phyloP scores from a whole-genome alignment of 768 basidiomycete genomes.

The Tylopilus vinaceipallidus region DNA sequence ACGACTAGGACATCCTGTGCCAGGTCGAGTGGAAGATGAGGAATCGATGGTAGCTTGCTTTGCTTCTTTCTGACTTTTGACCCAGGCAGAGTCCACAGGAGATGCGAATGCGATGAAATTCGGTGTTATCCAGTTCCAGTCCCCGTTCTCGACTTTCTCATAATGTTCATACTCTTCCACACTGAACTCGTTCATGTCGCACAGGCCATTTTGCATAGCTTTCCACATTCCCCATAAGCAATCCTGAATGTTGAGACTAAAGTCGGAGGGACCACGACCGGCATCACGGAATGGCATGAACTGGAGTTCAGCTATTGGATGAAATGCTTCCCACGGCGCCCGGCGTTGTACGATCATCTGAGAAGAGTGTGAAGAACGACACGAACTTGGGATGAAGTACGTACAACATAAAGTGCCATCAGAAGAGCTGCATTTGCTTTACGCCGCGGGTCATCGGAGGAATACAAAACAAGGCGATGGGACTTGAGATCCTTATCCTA shows the following conservation, averaged over 20 bases:
- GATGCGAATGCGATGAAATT: conserved; percentile 94
- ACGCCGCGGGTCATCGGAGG: conserved; percentile 76
- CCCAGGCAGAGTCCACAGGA: conserved; percentile 77
- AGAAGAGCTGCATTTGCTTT: conserved; percentile 96
- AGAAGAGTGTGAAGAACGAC: conserved; percentile 19
- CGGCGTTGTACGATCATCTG: conserved; percentile 92
- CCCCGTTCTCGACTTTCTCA: conserved; percentile 93
- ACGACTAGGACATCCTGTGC: conserved; percentile 23
- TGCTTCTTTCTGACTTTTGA: conserved; percentile 72
- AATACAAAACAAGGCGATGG: conserved; percentile 85
- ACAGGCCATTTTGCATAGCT: conserved; percentile 86
- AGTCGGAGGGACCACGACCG: conserved; percentile 88
- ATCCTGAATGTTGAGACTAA: conserved; percentile 91
- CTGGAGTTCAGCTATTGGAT: conserved; percentile 88
- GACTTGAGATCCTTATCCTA: conserved; percentile 73
- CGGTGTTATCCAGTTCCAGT: conserved; percentile 95
- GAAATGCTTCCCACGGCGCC: conserved; percentile 92
- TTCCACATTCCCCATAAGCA: conserved; percentile 88
- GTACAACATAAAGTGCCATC: conserved; percentile 88
- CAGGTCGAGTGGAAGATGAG: conserved; percentile 28
- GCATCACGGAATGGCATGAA: conserved; percentile 97
- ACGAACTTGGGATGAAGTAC: conserved; percentile 31
- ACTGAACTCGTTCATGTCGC: conserved; percentile 93
- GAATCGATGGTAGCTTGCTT: conserved; percentile 36
- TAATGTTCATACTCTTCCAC: conserved; percentile 92